Evolutionary conservation across 805 yeast species (phyloP), one percentile per base, ranked within the genome.

Genomic region (Kuraishia borneana): DNA sequence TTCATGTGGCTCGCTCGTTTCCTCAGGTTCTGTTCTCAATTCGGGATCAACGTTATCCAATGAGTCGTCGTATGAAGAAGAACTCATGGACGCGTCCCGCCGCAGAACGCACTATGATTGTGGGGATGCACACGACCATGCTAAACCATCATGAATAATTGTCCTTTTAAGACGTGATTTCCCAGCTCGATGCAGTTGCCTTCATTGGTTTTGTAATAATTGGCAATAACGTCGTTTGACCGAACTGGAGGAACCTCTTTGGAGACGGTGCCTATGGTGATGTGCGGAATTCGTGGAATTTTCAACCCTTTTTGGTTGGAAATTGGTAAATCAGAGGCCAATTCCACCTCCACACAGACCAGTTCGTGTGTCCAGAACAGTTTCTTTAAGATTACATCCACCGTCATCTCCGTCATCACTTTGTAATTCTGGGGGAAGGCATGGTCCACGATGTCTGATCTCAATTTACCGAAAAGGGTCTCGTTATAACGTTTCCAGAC

Each of bases 221-320:
- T 6, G 7, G 12, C 13, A 13, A 32, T 30, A 3, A 32, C 30
- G 20, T 21, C 30, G n/a, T 32, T 32, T n/a, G 34, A 32, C 12
- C 10, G 22, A 18, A 32, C 30, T 9, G 34, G 30, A 3, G 12
- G 18, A 5, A 32, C 23, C 12, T 23, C 22, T 17, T 16, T 4
- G 10, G 29, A 19, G 3, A 26, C 13, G 17, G 83, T 70, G 0
- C 88, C 95, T 10, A 84, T 47, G 0, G 96, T 88, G 29, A 87
- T 69, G 50, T 88, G 96, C 0, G 80, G 63, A 39, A 53, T 51
- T 6, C 16, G 12, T 12, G 28, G 28, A 6, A 6, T 25, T 6
- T 25, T 7, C 16, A 6, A 8, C 7, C 13, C 28, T 10, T 12
- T 12, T 34, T 56, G 50, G 37, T 74, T 71, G 0, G 63, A 61